These are phyloP conservation scores for Colletotrichum simmondsii DNA, from an alignment of 2,329 filamentous ascomycete species.

Conservation along the genomic window DNA sequence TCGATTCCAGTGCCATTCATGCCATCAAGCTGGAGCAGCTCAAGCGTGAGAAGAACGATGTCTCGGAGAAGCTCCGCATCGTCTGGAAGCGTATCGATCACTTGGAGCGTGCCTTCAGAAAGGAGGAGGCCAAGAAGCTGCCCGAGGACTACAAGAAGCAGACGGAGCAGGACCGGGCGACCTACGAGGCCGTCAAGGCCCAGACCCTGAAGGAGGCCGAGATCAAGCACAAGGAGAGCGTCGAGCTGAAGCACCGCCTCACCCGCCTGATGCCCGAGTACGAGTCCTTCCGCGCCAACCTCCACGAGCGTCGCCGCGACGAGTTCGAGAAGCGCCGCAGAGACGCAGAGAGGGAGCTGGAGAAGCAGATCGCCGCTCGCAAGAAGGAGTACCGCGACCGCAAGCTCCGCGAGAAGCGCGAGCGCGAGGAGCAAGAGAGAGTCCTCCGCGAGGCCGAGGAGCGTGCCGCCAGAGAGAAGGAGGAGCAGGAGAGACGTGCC, in stretches of 20 bases:
- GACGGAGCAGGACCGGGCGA: slow-evolving; percentile 78
- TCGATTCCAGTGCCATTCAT: slow-evolving; percentile 91
- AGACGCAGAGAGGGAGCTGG: slow-evolving; percentile 90
- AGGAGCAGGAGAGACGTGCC: slow-evolving; percentile 82
- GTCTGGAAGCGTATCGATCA: slow-evolving; percentile 97
- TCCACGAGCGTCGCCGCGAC: slow-evolving; percentile 88
- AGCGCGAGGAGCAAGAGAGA: slow-evolving; percentile 86
- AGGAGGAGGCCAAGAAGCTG: slow-evolving; percentile 94
- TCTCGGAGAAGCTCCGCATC: slow-evolving; percentile 89
- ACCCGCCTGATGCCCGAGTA: slow-evolving; percentile 86
- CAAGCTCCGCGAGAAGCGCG: slow-evolving; percentile 83
- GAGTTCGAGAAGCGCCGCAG: slow-evolving; percentile 96
- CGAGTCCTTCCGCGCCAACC: slow-evolving; percentile 82
- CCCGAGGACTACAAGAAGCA: slow-evolving; percentile 87
- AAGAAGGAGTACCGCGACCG: slow-evolving; percentile 90
- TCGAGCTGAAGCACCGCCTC: slow-evolving; percentile 93
- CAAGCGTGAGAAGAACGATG: slow-evolving; percentile 97
- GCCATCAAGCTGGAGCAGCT: slow-evolving; percentile 95
- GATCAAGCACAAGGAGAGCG: slow-evolving; percentile 89
- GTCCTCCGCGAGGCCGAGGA: slow-evolving; percentile 86
- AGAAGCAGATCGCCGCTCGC: slow-evolving; percentile 88
- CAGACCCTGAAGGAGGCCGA: slow-evolving; percentile 85
- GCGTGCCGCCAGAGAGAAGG: slow-evolving; percentile 81
- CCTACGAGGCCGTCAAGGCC: slow-evolving; percentile 82
- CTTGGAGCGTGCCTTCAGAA: slow-evolving; percentile 94